Percentiles rank a stretch among this genome's conserved stretches.
phyloP scores from a whole-genome alignment of 306 rosid species.

The Cajanus cajan region DNA sequence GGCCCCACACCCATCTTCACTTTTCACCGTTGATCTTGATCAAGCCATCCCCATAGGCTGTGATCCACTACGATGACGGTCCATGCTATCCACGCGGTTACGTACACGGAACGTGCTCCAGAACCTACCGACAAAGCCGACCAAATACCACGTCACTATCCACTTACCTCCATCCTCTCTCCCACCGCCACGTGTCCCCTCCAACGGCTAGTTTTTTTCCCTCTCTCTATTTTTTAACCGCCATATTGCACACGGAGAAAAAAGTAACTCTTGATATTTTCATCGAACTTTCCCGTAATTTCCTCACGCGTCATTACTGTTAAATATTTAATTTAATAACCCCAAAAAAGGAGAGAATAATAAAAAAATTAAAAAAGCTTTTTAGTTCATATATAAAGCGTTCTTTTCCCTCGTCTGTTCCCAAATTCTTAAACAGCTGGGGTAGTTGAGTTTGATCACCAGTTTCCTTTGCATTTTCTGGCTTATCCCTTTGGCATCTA shows the following conservation, averaged over 20 bases:
- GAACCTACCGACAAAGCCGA: conserved; percentile 58
- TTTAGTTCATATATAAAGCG: conserved; percentile 18
- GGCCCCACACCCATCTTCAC: conserved; percentile 7
- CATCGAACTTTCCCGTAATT: conserved; percentile 54
- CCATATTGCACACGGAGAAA: conserved; percentile 8
- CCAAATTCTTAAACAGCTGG: neutral
- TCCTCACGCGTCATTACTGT: conserved; percentile 40
- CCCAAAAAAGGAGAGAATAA: neutral
- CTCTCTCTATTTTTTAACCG: conserved; percentile 47
- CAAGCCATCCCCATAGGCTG: neutral
- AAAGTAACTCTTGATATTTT: neutral
- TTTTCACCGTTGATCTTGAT: conserved; percentile 27
- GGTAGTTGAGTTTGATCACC: neutral
- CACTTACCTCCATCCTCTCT: conserved; percentile 8
- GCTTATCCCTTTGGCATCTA: neutral
- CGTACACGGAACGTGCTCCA: conserved; percentile 34
- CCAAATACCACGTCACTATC: conserved; percentile 57
- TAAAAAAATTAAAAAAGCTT: neutral
- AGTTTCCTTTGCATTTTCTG: neutral
- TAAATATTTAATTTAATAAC: neutral
- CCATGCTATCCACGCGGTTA: conserved; percentile 14
- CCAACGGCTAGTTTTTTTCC: conserved; percentile 71
- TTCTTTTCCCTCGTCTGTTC: neutral
- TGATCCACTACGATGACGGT: conserved; percentile 10
- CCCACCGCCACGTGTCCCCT: conserved; percentile 48